A percentile compares a stretch with the other conserved stretches of the same genome.
phyloP scores from a whole-genome alignment of 768 basidiomycete genomes.

The Botryobasidium botryosum region DNA sequence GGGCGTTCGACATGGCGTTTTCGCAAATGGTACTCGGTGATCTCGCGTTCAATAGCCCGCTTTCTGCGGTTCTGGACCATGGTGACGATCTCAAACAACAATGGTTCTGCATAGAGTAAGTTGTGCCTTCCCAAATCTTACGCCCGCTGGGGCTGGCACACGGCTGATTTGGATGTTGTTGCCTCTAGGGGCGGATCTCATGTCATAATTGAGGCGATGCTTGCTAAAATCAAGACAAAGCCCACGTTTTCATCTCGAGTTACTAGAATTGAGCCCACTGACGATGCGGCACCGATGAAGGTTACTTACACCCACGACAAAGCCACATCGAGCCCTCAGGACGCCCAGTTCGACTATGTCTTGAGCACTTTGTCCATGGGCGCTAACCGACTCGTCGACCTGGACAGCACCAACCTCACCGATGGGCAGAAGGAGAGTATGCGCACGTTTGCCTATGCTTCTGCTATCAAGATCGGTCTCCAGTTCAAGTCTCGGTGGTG shows the following conservation, averaged over 20 bases:
- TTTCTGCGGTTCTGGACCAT: background rate
- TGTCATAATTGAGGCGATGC: background rate
- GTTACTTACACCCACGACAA: background rate
- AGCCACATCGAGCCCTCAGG: too few relatives aligned
- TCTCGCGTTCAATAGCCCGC: background rate
- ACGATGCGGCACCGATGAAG: background rate
- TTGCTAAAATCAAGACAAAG: background rate
- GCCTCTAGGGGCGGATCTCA: conserved; percentile 1
- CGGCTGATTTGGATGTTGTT: background rate
- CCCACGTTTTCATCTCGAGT: background rate
- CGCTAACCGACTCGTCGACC: conserved; percentile 19
- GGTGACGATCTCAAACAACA: too few relatives aligned
- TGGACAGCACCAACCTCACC: conserved; percentile 14
- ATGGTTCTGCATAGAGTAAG: background rate
- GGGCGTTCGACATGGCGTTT: conserved; percentile 2
- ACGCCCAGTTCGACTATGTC: conserved; percentile 17
- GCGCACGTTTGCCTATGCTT: conserved; percentile 20
- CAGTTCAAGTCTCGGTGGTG: conserved; percentile 24
- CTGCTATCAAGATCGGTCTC: conserved; percentile 23
- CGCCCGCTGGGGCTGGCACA: background rate
- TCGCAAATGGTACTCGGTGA: conserved; percentile 1
- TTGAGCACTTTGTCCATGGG: conserved; percentile 22
- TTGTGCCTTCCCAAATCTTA: background rate
- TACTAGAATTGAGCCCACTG: background rate
- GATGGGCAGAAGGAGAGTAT: conserved; percentile 21